Base-by-base conservation (phyloP, 2,329 filamentous ascomycete species). In the Epichloe festucae region DNA sequence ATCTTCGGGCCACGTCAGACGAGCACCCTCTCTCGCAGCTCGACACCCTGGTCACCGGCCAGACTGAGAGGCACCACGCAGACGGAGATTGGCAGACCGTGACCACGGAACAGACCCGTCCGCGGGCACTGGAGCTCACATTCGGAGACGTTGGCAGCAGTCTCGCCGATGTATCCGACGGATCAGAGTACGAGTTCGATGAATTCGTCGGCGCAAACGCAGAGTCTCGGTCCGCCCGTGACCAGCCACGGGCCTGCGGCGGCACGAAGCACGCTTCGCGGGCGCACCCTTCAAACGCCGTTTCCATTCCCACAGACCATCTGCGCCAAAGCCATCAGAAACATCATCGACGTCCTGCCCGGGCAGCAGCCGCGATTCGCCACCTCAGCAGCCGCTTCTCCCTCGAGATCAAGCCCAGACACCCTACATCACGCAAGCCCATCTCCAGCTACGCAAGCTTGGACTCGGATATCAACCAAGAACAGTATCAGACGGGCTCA, bases 151-250 rank as follows among this genome's bases (percentile, higher is more conserved):
- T 63, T 14, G 70, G 72, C 10, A 73, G 68, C 55, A 76, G 73
- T 51, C 56, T 76, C 21, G 73, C 73, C 2, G 67, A 75, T 53
- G 65, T 69, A 6, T 74, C 73, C 1, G 72, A 74, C 43, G 54
- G 51, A 15, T 54, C 55, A 35, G 56, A 62, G 12, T 55, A 60
- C 39, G 56, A 52, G 4, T 47, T 52, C 7, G 50, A 50, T 21
- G 39, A 54, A 10, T 52, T 52, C n/a, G 43, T 52, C n/a, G 50
- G 50, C 17, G 27, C 41, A 11, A 39, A 15, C 41, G 12, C 43
- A 4, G 39, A 48, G 34, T n/a, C 19, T 14, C 17, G n/a, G n/a
- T 44, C n/a, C 7, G 40, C 15, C 19, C 41, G 14, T 15, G 23
- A 35, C 14, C 10, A 23, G 12, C 21, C 40, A 31, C 14, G 43